These are phyloP conservation scores for Pseudogymnoascus sp. DNA, from an alignment of 2,329 filamentous ascomycete genomes.

Conservation along the genomic window DNA sequence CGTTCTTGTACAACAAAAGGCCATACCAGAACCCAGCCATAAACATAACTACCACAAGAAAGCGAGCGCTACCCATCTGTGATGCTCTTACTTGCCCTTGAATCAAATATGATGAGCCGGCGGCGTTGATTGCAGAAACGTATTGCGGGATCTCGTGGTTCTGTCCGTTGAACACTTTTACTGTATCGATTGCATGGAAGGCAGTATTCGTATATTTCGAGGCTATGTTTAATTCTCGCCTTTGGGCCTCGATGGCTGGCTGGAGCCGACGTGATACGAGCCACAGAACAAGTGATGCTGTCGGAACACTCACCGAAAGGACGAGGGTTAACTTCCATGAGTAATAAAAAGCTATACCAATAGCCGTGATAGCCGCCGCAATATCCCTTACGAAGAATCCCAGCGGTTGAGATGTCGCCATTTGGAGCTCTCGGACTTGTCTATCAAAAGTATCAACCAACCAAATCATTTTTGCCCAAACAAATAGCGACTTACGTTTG, in stretches of 20 bases:
- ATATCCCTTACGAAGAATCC: constrained; percentile 59
- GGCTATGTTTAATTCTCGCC: constrained; percentile 56
- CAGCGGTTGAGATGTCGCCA: constrained; percentile 70
- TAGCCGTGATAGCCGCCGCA: constrained; percentile 54
- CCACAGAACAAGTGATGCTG: constrained; percentile 53
- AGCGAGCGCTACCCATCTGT: constrained; percentile 64
- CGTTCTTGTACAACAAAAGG: constrained; percentile 53
- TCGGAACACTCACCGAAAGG: constrained; percentile 62
- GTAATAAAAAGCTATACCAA: constrained; percentile 65
- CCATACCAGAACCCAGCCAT: constrained; percentile 89
- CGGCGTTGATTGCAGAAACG: constrained; percentile 42
- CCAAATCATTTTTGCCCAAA: neutral
- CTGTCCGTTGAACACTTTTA: constrained; percentile 79
- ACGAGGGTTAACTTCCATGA: constrained; percentile 82
- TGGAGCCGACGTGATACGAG: constrained; percentile 54
- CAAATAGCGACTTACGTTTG: constrained; percentile 55
- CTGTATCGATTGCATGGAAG: constrained; percentile 67
- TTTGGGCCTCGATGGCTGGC: constrained; percentile 60
- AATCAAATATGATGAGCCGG: constrained; percentile 54
- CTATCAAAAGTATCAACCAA: constrained; percentile 37
- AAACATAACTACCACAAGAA: constrained; percentile 72
- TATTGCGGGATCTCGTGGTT: constrained; percentile 63
- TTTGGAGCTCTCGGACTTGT: constrained; percentile 73
- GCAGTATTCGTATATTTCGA: constrained; percentile 65
- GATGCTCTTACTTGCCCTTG: constrained; percentile 62